Conservation (phyloP, 768 basidiomycete genomes). For the Pleurotus platypus region DNA sequence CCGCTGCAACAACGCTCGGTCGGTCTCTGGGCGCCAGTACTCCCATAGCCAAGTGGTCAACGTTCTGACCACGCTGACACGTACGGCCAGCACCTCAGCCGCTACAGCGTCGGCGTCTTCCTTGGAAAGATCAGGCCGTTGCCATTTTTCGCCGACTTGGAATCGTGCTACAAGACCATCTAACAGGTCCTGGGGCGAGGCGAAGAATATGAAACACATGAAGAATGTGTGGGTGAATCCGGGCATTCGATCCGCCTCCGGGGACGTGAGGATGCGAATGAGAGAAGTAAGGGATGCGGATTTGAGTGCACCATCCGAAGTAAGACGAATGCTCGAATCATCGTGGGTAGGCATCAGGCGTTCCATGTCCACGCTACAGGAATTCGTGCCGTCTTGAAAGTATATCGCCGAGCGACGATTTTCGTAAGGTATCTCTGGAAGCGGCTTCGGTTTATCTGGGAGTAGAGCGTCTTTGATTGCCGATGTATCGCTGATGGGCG, state of each 20-base stretch:
- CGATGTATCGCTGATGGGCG: not conserved
- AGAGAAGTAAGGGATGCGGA: constrained; percentile 36
- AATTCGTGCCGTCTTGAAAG: not conserved
- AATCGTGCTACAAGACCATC: constrained; percentile 42
- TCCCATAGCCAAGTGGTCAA: constrained; percentile 67
- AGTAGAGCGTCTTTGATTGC: not conserved
- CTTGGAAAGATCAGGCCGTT: constrained; percentile 21
- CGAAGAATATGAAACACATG: constrained; percentile 69
- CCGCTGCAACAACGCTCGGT: constrained; percentile 33
- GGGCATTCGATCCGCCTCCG: constrained; percentile 32
- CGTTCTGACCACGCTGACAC: constrained; percentile 55
- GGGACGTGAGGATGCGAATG: constrained; percentile 42
- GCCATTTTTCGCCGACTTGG: constrained; percentile 23
- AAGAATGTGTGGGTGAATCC: constrained; percentile 56
- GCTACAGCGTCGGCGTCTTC: constrained; percentile 33
- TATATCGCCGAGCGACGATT: not conserved
- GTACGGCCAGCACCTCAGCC: constrained; percentile 43
- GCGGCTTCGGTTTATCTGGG: not conserved
- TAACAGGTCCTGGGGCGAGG: constrained; percentile 43
- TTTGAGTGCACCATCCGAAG: constrained; percentile 23
- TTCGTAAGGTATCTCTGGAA: constrained; percentile 1
- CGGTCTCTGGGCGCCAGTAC: constrained; percentile 57
- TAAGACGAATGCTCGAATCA: constrained; percentile 19
- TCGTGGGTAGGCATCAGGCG: constrained; percentile 1
- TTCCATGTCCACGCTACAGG: not conserved